Percentiles rank a stretch among this genome's conserved stretches.
phyloP scores from a whole-genome alignment of 768 basidiomycete genomes.

The Lyophyllum decastes region DNA sequence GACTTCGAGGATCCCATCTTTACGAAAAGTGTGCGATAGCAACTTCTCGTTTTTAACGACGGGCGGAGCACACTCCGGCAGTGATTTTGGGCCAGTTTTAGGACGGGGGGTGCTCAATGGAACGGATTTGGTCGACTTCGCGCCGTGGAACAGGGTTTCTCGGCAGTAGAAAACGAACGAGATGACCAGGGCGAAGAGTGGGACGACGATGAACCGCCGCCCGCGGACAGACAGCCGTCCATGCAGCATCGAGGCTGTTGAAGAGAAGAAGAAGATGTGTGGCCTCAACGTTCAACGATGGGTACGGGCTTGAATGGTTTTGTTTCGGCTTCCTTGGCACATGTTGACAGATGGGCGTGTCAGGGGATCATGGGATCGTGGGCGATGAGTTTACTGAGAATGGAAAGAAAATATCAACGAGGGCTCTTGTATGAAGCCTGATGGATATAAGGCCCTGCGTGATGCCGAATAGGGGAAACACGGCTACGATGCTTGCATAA shows the following conservation, averaged over 20 bases:
- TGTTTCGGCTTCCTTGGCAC: not conserved
- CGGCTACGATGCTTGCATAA: not conserved
- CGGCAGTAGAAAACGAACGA: slow-evolving; percentile 16
- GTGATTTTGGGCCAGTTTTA: not conserved
- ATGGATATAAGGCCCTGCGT: too few relatives aligned
- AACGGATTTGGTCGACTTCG: not conserved
- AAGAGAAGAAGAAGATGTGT: not conserved
- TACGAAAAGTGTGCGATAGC: slow-evolving; percentile 33
- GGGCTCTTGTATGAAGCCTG: too few relatives aligned
- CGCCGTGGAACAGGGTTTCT: not conserved
- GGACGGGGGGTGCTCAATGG: not conserved
- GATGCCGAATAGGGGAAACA: not conserved
- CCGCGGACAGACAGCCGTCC: slow-evolving; percentile 5
- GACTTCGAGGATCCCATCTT: slow-evolving; percentile 43
- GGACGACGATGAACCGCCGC: slow-evolving; percentile 12
- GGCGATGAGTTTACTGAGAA: not conserved
- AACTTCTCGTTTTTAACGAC: slow-evolving; percentile 9
- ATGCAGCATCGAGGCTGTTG: slow-evolving; percentile 3
- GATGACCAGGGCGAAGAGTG: slow-evolving; percentile 11
- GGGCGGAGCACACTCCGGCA: slow-evolving; percentile 6
- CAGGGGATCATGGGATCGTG: slow-evolving; percentile 1
- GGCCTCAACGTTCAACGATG: not conserved
- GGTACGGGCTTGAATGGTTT: not conserved
- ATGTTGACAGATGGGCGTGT: not conserved
- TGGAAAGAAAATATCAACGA: not conserved